These are phyloP conservation scores for Gloeopeniophorella convolvens DNA, from an alignment of 768 basidiomycete genomes.

Conservation along the genomic window DNA sequence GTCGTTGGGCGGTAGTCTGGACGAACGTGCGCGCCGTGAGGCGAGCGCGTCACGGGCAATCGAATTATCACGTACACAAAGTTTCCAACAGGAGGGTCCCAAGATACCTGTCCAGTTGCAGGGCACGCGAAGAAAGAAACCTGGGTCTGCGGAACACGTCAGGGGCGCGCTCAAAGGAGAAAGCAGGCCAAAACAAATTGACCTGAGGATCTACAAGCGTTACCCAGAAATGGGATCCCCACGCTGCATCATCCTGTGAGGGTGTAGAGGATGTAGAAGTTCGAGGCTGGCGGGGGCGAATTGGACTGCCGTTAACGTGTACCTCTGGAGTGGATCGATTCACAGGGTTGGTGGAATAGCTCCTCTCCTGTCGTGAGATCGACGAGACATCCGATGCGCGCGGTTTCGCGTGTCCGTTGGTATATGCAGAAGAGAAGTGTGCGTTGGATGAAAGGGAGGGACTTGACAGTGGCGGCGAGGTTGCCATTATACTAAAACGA, in stretches of 20 bases:
- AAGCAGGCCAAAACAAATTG: conserved; percentile 25
- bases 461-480: conserved; percentile 12
- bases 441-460: conserved; percentile 20
- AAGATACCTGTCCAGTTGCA: conserved; percentile 84
- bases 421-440: conserved; percentile 15
- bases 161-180: conserved; percentile 23
- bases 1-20: conserved; percentile 71
- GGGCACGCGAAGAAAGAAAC: conserved; percentile 88
- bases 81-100: conserved; percentile 86
- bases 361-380: conserved; percentile 3
- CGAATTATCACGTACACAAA: conserved; percentile 59
- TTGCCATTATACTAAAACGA: conserved; percentile 15
- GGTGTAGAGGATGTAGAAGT: conserved; percentile 8
- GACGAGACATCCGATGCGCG: conserved; percentile 3
- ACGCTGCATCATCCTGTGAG: conserved; percentile 32
- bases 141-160: conserved; percentile 45
- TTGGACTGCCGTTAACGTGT: conserved; percentile 25
- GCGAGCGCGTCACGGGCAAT: conserved; percentile 22
- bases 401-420: conserved; percentile 1
- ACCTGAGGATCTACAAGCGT: conserved; percentile 89
- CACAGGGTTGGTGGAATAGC: conserved; percentile 1
- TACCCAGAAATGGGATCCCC: conserved; percentile 94
- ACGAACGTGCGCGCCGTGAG: conserved; percentile 5
- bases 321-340: conserved; percentile 22
- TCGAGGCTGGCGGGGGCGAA: conserved; percentile 14